Conservation (phyloP, 1,139 yeast species). For the Nakaseomyces delphensis region DNA sequence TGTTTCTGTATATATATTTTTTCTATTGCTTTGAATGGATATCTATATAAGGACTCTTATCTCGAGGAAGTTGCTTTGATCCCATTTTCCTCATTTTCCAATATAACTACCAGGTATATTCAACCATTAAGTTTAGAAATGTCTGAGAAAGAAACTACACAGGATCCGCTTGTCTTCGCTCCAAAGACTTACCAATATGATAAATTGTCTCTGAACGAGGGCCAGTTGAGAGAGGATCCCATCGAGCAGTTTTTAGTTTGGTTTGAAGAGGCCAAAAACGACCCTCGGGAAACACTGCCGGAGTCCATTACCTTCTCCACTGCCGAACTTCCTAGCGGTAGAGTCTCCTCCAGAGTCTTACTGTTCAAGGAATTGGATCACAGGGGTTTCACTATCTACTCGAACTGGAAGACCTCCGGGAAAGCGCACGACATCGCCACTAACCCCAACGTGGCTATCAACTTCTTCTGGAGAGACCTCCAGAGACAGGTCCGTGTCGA, state of each 20-base stretch:
- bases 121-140: too few relatives aligned
- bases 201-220: constrained; percentile 50
- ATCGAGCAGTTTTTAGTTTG: constrained; percentile 70
- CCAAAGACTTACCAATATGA: constrained; percentile 87
- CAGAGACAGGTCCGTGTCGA: constrained; percentile 93
- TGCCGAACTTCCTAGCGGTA: constrained; percentile 77
- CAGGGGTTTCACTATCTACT: constrained; percentile 78
- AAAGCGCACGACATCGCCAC: constrained; percentile 61
- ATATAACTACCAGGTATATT: too few relatives aligned
- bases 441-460: constrained; percentile 73
- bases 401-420: constrained; percentile 85
- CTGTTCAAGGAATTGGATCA: constrained; percentile 81
- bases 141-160: constrained; percentile 22
- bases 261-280: constrained; percentile 70
- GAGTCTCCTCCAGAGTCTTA: constrained; percentile 76
- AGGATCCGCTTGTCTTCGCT: constrained; percentile 42
- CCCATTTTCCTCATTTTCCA: too few relatives aligned
- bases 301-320: constrained; percentile 80
- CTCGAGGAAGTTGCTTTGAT: too few relatives aligned
- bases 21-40: too few relatives aligned
- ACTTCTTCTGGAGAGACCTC: constrained; percentile 86
- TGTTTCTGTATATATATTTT: too few relatives aligned
- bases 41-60: too few relatives aligned
- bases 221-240: constrained; percentile 52
- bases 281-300: constrained; percentile 51